Evolutionary conservation across 164 flowering plant genomes (phyloP).

Genomic region (Brasenia schreberi): DNA sequence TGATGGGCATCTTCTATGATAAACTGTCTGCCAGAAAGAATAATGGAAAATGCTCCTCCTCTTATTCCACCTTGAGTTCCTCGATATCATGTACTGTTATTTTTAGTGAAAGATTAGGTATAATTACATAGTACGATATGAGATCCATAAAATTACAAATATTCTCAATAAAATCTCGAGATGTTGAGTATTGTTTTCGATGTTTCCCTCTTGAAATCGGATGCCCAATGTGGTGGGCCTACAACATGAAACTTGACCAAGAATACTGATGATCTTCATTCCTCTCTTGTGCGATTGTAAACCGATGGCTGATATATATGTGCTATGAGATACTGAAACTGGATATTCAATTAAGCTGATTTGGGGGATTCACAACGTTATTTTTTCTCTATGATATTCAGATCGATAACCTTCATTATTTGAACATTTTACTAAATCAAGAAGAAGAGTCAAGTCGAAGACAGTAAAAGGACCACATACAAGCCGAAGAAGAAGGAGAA

Average conservation of each 20-base stretch:
- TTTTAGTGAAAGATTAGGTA: not conserved
- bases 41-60: not conserved
- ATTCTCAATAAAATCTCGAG: not conserved
- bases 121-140: not conserved
- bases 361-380: too few species aligned
- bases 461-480: not conserved
- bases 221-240: not conserved
- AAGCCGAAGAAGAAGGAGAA: not conserved
- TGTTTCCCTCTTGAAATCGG: not conserved
- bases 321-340: not conserved
- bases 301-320: too few species aligned
- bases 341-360: not conserved
- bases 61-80: not conserved
- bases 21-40: not conserved
- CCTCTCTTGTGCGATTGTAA: not conserved
- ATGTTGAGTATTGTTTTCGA: not conserved
- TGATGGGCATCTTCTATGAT: not conserved
- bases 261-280: not conserved
- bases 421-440: too few species aligned
- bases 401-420: too few species aligned
- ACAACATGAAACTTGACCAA: not conserved
- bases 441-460: not conserved
- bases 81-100: not conserved
- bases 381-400: too few species aligned
- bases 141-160: not conserved